Evolutionary conservation across 2,329 filamentous ascomycete genomes (phyloP), one percentile per base, ranked within the genome.

Genomic region (Venturia effusa): DNA sequence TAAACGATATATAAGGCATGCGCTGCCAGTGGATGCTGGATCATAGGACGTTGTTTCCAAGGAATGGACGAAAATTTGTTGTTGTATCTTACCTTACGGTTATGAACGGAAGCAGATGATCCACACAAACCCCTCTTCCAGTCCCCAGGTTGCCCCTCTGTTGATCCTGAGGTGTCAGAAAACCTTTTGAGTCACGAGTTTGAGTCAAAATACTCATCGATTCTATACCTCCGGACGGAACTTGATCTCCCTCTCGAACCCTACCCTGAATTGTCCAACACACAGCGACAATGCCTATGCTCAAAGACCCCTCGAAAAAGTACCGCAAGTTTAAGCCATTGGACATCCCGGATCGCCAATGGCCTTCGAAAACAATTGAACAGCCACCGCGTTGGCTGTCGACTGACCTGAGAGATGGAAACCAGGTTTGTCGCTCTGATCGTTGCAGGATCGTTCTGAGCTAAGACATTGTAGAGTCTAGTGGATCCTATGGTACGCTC

Each of bases 351-450:
- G 80, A 90, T 74, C 82, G 88, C 43, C 84, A 89, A 88, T 96
- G 92, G 92, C 92, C 92, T 13, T 84, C 83, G 73, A 92, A 89
- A 79, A 85, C 83, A 48, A 83, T 97, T 71, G 84, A 90, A 71
- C 94, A 92, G 78, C 84, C 92, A 61, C 92, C 92, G 41, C 83
- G 93, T 71, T 97, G 92, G 92, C 85, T 97, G 73, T 88, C 89
- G 55, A 95, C 91, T 48, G 89, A 94, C 74, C 79, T 95, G 70
- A 83, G 93, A 71, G 93, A 97, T 80, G 93, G 92, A 64, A 97
- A 97, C 81, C 93, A 97, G 45, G 45, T 51, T 15, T 5, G 6
- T 51, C 22, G 11, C 22, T 51, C 8, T 3, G 22, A 15, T 11
- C 15, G 27, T 13, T 51, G 45, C 45, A 27, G 4, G 17, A 17